These are phyloP conservation scores for Leucoagaricus sp. DNA, from an alignment of 1,284 basidiomycete genomes.

Conservation along the genomic window DNA sequence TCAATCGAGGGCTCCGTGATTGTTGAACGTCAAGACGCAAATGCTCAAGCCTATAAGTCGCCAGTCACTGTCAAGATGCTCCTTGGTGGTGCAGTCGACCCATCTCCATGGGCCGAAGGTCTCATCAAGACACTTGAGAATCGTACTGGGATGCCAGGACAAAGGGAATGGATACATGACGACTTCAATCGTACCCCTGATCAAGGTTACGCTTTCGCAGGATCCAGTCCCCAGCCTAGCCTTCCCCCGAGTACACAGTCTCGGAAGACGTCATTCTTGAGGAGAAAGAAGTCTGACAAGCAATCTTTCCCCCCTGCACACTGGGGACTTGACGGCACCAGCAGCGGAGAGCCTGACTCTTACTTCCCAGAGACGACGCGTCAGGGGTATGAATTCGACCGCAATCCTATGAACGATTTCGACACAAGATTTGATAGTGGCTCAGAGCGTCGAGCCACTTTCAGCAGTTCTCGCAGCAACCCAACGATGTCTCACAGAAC, in stretches of 20 bases:
- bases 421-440: not conserved
- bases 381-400: constrained; percentile 13
- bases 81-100: constrained; percentile 73
- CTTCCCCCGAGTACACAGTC: constrained; percentile 29
- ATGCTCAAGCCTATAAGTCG: constrained; percentile 76
- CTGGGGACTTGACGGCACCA: constrained; percentile 55
- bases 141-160: constrained; percentile 72
- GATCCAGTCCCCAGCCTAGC: constrained; percentile 5
- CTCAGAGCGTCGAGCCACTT: not conserved
- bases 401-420: constrained; percentile 17
- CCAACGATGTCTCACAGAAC: not conserved
- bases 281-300: constrained; percentile 49
- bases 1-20: constrained; percentile 95
- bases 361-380: constrained; percentile 44
- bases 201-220: constrained; percentile 56
- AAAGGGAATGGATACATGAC: constrained; percentile 69
- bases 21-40: constrained; percentile 92
- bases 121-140: constrained; percentile 76
- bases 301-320: constrained; percentile 58
- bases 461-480: not conserved
- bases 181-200: constrained; percentile 31
- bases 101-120: constrained; percentile 75
- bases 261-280: constrained; percentile 38
- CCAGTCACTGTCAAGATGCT: constrained; percentile 79
- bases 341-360: too few relatives aligned